Percentiles rank a stretch among this genome's conserved stretches.
Conservation (phyloP, 805 yeast species). For the Ogataea siamensis region DNA sequence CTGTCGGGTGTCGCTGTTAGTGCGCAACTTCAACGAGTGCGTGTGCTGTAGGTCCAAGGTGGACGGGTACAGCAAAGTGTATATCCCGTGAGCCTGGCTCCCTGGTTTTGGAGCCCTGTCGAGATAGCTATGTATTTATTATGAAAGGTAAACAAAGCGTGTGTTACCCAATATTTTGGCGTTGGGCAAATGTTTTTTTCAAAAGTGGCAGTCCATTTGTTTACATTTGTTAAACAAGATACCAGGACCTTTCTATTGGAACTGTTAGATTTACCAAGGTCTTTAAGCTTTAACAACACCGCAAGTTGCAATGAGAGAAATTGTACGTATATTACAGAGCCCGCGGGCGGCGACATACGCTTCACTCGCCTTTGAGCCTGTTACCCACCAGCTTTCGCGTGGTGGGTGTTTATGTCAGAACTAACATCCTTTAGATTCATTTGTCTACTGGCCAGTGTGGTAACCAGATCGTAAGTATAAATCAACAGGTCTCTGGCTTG, state of each 20-base stretch:
- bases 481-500: conserved; percentile 1
- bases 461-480: conserved; percentile 80
- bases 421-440: conserved; percentile 62
- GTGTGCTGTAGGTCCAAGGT: conserved; percentile 82
- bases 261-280: conserved; percentile 4
- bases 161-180: conserved; percentile 20
- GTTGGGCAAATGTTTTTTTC: conserved; percentile 19
- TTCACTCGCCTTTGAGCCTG: neutral
- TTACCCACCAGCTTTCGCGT: conserved; percentile 1
- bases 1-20: conserved; percentile 71
- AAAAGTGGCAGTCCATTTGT: conserved; percentile 15
- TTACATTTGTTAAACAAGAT: conserved; percentile 21
- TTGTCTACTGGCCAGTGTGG: conserved; percentile 98
- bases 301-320: conserved; percentile 30
- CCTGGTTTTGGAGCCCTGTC: conserved; percentile 16
- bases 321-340: conserved; percentile 29
- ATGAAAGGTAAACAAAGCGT: conserved; percentile 21
- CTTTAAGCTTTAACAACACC: conserved; percentile 7
- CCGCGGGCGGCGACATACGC: no score
- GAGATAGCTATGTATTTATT: conserved; percentile 3
- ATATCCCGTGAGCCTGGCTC: conserved; percentile 43
- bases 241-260: conserved; percentile 6
- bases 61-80: conserved; percentile 61
- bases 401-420: conserved; percentile 6
- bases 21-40: conserved; percentile 73